Evolutionary conservation across 257 asterid genomes (phyloP), one percentile per base, ranked within the genome.

Genomic region (Agastache rugosa): DNA sequence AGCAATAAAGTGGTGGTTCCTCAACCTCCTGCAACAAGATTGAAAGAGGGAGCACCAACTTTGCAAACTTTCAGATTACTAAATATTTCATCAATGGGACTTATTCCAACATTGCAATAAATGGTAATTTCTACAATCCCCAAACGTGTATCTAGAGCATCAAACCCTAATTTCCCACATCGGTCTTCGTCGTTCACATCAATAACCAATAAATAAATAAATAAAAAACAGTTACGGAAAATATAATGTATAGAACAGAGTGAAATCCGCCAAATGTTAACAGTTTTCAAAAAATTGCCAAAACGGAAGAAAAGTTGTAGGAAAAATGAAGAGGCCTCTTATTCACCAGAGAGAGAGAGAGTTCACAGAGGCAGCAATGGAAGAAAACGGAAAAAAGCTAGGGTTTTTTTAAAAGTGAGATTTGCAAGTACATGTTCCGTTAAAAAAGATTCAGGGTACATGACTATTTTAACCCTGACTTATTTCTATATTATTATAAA

Each of bases 1-100:
- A 56, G 71, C 56, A 35, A 63, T 16, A 72, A 34, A 19, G 69
- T 8, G 56, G 50, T 61, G 86, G 89, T 67, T 67, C 85, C 89
- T 87, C 91, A 22, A 87, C 89, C 91, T 83, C 87, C 64, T 60
- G 58, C 58, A n/a, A 6, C 60, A 64, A 44, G 29, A 37, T 44
- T 62, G 75, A 76, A 76, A 65, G 76, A 80, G 83, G 87, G 91
- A 83, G 87, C 87, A 22, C 91, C 87, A 79, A 44, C 10, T 62
- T 58, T 74, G 82, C 79, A 54, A 65, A n/a, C 20, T 58, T 84
- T 79, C 85, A 78, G 91, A 87, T 87, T 87, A 87, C 91, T 87
- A 84, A 87, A 87, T 79, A 23, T 42, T 79, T 84, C 87, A 84
- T 84, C 89, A 67, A 37, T 17, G 87, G 83, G 85, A 84, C 80